Evolutionary conservation across 176 grass and related monocot genomes (phyloP), one percentile per base, ranked within the genome.

Genomic region (Zoysia japonica): DNA sequence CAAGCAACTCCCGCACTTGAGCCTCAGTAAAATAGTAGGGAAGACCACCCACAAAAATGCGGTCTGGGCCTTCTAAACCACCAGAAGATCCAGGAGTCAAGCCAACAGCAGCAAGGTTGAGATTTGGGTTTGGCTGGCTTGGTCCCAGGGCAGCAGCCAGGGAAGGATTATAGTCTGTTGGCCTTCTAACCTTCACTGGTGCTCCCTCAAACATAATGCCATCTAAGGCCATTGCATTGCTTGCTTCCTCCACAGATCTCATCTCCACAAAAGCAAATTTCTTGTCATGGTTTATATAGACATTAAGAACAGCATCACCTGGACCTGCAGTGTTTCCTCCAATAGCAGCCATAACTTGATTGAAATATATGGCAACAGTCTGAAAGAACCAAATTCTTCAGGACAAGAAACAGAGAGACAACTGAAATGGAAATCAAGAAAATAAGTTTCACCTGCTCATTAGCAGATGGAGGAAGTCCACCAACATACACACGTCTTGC

Each of bases 201-300:
- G 92, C 88, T 8, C 96, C 92, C 87, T 99, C 96, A 88, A 99
- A 93, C 64, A 99, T 89, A 80, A 99, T 99, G 78, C 96, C 92
- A 70, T 99, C 96, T 55, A 99, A 78, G 16, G 96, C 96, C 96
- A 99, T 99, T 76, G 96, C 96, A 75, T 99, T 99, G 86, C 96
- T 99, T 85, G 96, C 96, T 91, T 99, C 96, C 82, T 95, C 96
- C 54, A 99, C 96, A 84, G 92, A 99, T 65, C 92, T 90, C 96
- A 99, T 99, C 78, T 99, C 96, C 75, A 99, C 96, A 63, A 99
- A 99, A 81, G 96, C 96, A 67, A 99, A 99, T 81, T 99, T 99
- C 86, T 99, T 99, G 53, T 99, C 96, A 93, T 99, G 96, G 76
- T 99, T 99, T 87, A 99, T 99, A 52, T 99, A 99, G 7, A 99